These are phyloP conservation scores for Maudiozyma barnettii DNA, from an alignment of 805 yeast species.

Conservation along the genomic window DNA sequence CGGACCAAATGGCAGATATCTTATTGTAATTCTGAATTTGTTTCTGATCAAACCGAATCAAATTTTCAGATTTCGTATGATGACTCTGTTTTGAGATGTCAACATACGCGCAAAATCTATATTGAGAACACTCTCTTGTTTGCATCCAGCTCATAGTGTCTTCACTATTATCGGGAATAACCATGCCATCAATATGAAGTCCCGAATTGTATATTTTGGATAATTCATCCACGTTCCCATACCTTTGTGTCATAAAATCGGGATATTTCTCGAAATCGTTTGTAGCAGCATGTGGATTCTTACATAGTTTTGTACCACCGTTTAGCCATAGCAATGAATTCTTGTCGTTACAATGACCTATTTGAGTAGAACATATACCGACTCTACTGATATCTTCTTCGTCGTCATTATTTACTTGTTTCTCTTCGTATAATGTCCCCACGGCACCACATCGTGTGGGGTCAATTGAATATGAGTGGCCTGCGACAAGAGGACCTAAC, in stretches of 20 bases:
- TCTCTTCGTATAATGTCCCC: constrained; percentile 23
- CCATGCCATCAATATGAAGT: constrained; percentile 11
- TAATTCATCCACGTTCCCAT: constrained; percentile 6
- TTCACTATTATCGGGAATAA: constrained; percentile 7
- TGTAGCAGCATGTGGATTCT: constrained; percentile 27
- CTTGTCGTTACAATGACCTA: constrained; percentile 14
- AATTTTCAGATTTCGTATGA: not conserved
- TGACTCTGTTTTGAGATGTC: not conserved
- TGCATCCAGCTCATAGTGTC: constrained; percentile 13
- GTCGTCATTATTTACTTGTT: constrained; percentile 4
- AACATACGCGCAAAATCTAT: constrained; percentile 13
- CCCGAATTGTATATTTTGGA: constrained; percentile 10
- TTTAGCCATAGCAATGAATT: constrained; percentile 7
- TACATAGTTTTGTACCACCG: constrained; percentile 39
- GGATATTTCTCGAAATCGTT: constrained; percentile 22
- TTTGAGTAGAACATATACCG: constrained; percentile 19
- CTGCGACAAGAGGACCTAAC: constrained; percentile 44
- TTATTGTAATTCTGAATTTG: constrained; percentile 5
- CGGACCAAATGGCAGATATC: not conserved
- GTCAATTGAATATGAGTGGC: constrained; percentile 30
- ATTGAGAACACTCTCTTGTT: constrained; percentile 14
- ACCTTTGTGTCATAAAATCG: constrained; percentile 12
- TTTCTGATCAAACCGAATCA: not conserved
- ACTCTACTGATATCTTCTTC: constrained; percentile 11
- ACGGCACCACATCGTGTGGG: constrained; percentile 29